A percentile compares a stretch with the other conserved stretches of the same genome.
These are phyloP conservation scores for Epichloe sp. DNA, from an alignment of 2,329 filamentous ascomycete genomes.

Conservation along the genomic window DNA sequence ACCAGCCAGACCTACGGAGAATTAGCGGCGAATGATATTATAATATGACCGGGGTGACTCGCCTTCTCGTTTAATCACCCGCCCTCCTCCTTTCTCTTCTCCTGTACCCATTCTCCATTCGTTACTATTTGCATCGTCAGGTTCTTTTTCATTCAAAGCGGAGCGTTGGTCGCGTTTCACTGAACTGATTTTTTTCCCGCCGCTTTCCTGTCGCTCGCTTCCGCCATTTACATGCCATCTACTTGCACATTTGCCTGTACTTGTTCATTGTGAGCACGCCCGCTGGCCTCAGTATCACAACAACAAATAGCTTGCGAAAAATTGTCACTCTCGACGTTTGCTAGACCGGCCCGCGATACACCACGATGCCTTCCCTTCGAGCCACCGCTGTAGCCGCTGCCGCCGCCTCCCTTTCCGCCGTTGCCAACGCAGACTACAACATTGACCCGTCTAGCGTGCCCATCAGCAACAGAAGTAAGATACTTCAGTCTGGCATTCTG, in stretches of 20 bases:
- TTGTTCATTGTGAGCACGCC: background rate
- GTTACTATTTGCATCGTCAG: background rate
- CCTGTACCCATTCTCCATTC: background rate
- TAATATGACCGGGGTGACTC: no score
- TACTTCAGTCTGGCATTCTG: background rate
- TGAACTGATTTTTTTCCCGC: background rate
- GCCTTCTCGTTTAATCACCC: background rate
- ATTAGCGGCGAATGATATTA: no score
- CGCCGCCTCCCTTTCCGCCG: constrained; percentile 32
- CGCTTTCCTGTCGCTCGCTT: background rate
- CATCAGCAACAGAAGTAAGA: constrained; percentile 37
- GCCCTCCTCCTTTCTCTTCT: background rate
- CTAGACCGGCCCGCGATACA: background rate
- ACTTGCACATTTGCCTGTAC: background rate
- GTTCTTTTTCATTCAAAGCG: background rate
- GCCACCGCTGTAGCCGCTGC: constrained; percentile 40
- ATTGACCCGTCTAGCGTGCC: constrained; percentile 52
- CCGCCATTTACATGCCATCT: background rate
- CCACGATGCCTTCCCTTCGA: constrained; percentile 42
- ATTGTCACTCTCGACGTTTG: background rate
- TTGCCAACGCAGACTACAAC: constrained; percentile 41
- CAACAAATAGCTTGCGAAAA: background rate
- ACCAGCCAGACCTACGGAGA: background rate
- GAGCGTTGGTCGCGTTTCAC: background rate
- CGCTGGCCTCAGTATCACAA: background rate